Percentiles rank a stretch among this genome's conserved stretches.
phyloP scores from a whole-genome alignment of 164 flowering plant genomes.

The Euptelea pleiosperma region DNA sequence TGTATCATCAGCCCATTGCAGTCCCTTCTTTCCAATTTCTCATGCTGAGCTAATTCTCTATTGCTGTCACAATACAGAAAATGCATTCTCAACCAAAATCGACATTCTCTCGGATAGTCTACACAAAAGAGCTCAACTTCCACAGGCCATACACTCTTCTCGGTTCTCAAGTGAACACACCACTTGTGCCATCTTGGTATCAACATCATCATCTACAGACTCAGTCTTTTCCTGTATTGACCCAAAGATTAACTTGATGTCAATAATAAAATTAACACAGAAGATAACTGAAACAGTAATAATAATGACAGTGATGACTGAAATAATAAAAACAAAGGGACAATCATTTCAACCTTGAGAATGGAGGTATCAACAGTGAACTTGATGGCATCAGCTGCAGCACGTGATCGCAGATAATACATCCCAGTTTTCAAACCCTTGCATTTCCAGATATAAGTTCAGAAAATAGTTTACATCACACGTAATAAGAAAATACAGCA shows the following conservation, averaged over 20 bases:
- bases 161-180: slow-evolving; percentile 80
- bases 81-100: not conserved
- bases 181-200: slow-evolving; percentile 74
- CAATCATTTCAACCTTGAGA: slow-evolving; percentile 41
- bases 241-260: not conserved
- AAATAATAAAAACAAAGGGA: not conserved
- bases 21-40: not conserved
- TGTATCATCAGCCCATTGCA: not conserved
- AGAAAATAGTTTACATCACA: not conserved
- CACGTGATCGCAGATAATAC: slow-evolving; percentile 88
- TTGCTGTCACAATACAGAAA: not conserved
- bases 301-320: not conserved
- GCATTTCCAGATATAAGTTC: not conserved
- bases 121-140: slow-evolving; percentile 45
- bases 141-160: slow-evolving; percentile 94
- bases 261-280: not conserved
- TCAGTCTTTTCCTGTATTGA: slow-evolving; percentile 39
- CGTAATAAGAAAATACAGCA: not conserved
- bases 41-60: not conserved
- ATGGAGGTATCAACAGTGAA: slow-evolving; percentile 84
- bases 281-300: not conserved
- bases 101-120: not conserved
- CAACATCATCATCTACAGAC: slow-evolving; percentile 41
- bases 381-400: slow-evolving; percentile 98
- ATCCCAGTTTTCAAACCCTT: slow-evolving; percentile 72